Base-by-base conservation (phyloP, 139 green algal genomes). In the Axilococcus clingmanii region DNA sequence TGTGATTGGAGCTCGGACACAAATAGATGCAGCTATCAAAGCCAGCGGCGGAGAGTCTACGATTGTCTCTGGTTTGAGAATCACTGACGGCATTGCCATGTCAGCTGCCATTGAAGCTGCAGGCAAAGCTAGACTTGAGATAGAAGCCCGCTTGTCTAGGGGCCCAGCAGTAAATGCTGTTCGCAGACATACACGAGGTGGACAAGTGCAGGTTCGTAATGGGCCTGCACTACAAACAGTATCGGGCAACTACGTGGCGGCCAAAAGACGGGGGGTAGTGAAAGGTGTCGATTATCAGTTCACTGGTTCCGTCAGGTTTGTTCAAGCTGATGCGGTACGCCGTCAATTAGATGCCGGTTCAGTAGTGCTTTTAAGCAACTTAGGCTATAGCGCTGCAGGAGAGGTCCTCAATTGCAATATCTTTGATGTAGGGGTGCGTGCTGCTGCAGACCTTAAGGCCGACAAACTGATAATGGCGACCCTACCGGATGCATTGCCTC, bases 381-480 rank as follows among this genome's bases (percentile, higher is more conserved):
- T 98, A 8, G 49, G 63, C 33, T 66, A 72, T 61, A 69, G 38
- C 20, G 61, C 84, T 0, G 62, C 69, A 5, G 91, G 91, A 0
- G 83, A 97, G 57, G 79, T 94, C 44, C 79, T 98, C 27, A 96
- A 96, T 77, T 85, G 78, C 1, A 89, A 85, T 50, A 70, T 52
- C 12, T 65, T 65, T 48, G 58, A 54, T 37, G 84, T 80, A 12
- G 72, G 63, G 11, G 59, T 66, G 1, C 63, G 65, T 23, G 68
- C 72, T 0, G 72, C 72, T 12, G 57, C 71, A 16, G 68, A 75
- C 55, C 68, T 97, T 14, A 47, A 52, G 1, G 91, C 91, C 2
- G 89, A 98, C 69, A 98, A 98, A 76, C 61, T 98, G 14, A 83
- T 96, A 52, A 82, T 74, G 60, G 36, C 94, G 38, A 86, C 85